Conservation (phyloP, 257 asterid genomes). For the Salvia hispanica region DNA sequence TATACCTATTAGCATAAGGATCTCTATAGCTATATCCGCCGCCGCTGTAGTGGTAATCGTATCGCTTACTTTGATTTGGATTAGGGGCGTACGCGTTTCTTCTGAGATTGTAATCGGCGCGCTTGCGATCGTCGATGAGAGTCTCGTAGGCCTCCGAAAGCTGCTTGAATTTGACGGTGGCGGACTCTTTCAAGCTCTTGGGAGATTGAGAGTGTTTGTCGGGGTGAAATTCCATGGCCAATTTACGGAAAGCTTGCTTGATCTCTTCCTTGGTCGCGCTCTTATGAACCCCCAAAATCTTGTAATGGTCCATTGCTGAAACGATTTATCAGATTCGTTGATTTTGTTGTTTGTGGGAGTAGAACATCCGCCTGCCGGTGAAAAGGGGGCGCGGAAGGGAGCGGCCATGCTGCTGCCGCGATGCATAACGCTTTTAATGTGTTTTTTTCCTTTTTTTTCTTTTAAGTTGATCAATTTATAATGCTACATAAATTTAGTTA, state of each 20-base stretch:
- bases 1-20: slow-evolving; percentile 40
- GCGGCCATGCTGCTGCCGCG: slow-evolving; percentile 40
- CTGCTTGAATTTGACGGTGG: slow-evolving; percentile 72
- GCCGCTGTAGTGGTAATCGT: slow-evolving; percentile 29
- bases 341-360: slow-evolving; percentile 13
- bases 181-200: slow-evolving; percentile 45
- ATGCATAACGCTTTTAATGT: slow-evolving; percentile 13
- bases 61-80: slow-evolving; percentile 23
- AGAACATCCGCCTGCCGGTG: slow-evolving; percentile 31
- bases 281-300: slow-evolving; percentile 54
- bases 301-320: slow-evolving; percentile 72
- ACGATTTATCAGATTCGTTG: neutral
- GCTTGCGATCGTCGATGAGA: slow-evolving; percentile 67
- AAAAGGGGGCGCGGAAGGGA: slow-evolving; percentile 28
- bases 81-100: slow-evolving; percentile 31
- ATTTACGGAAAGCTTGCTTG: slow-evolving; percentile 71
- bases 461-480: too few species aligned
- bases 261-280: slow-evolving; percentile 83
- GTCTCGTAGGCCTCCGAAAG: slow-evolving; percentile 84
- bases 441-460: neutral
- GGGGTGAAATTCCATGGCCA: slow-evolving; percentile 89
- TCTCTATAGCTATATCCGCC: slow-evolving; percentile 33
- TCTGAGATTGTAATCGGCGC: slow-evolving; percentile 67
- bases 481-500: too few species aligned
- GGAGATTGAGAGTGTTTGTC: slow-evolving; percentile 84